Conservation (phyloP, 306 rosid species). For the Vigna reflexopilosa region DNA sequence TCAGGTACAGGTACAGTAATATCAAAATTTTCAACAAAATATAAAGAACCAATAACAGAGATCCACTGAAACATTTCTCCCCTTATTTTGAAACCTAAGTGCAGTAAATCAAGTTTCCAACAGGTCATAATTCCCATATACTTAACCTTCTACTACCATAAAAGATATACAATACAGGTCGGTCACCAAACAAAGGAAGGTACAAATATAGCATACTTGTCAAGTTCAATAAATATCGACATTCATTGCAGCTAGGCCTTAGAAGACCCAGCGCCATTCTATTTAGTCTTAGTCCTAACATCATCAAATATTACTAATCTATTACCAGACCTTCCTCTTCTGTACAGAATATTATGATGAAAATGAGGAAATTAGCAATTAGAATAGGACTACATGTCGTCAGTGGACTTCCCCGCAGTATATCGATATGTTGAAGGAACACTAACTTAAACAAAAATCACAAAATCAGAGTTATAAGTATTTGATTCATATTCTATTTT, state of each 20-base stretch:
- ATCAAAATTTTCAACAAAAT: neutral
- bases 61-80: neutral
- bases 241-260: neutral
- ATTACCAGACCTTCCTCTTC: neutral
- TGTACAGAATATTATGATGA: neutral
- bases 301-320: no score
- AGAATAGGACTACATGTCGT: neutral
- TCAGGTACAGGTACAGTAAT: neutral
- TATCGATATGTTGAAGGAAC: no score
- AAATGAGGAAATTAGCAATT: neutral
- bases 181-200: slow-evolving; percentile 1
- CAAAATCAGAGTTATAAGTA: neutral
- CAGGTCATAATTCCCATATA: neutral
- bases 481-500: slow-evolving; percentile 16
- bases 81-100: neutral
- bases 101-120: neutral
- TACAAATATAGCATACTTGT: neutral
- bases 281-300: neutral
- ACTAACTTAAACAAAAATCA: neutral
- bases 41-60: neutral
- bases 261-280: neutral
- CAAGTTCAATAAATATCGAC: neutral
- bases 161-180: neutral
- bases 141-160: neutral
- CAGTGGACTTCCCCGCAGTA: no score